These are phyloP conservation scores for Didymella pinodella DNA, from an alignment of 2,329 filamentous ascomycete species.

Conservation along the genomic window DNA sequence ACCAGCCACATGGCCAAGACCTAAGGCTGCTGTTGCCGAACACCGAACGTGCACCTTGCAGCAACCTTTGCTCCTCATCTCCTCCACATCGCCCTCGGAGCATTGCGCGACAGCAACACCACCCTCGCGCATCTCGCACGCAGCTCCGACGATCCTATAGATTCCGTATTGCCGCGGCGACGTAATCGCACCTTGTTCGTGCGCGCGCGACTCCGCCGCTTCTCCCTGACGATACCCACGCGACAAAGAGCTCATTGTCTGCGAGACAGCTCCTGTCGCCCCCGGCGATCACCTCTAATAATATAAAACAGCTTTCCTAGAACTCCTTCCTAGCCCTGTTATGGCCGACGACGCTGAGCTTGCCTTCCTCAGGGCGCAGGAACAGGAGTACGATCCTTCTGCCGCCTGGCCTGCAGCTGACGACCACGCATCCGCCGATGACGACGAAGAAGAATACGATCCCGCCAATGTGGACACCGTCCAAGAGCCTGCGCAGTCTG, in stretches of 20 bases:
- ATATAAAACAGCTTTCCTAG: constrained; percentile 10
- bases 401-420: constrained; percentile 49
- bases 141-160: neutral
- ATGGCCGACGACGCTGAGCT: constrained; percentile 64
- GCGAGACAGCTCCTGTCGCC: constrained; percentile 17
- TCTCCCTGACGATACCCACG: constrained; percentile 26
- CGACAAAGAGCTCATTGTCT: constrained; percentile 38
- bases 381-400: constrained; percentile 51
- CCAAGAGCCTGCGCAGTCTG: constrained; percentile 30
- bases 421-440: constrained; percentile 55
- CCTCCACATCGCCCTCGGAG: constrained; percentile 21
- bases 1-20: constrained; percentile 27
- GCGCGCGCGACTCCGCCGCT: constrained; percentile 19
- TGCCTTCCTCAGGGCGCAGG: constrained; percentile 61
- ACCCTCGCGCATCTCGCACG: constrained; percentile 23
- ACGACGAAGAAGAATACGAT: constrained; percentile 53
- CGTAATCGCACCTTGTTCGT: constrained; percentile 13
- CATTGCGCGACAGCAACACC: constrained; percentile 26
- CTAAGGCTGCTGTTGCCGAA: constrained; percentile 15
- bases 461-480: constrained; percentile 33
- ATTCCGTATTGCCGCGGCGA: neutral
- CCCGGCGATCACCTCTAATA: constrained; percentile 22
- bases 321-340: constrained; percentile 43
- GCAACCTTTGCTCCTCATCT: constrained; percentile 17
- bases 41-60: constrained; percentile 13